Conservation (phyloP, 2,329 filamentous ascomycete species). For the Trichocomaceae sp. region DNA sequence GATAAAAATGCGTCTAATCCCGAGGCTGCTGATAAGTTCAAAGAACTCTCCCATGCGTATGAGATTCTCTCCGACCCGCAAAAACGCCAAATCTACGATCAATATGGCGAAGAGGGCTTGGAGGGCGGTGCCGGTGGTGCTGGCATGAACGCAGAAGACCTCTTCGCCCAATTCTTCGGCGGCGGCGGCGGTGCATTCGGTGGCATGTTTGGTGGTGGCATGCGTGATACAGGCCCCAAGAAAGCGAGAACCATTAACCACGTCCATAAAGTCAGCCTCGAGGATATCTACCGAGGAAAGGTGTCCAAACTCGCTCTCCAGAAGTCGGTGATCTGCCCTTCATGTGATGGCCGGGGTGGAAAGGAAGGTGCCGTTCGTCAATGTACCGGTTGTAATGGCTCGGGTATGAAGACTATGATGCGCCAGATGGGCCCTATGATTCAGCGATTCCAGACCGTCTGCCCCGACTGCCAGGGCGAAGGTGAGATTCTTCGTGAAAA, state of each 20-base stretch:
- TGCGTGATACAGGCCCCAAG: slow-evolving; percentile 73
- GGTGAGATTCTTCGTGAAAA: slow-evolving; percentile 95
- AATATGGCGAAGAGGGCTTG: slow-evolving; percentile 94
- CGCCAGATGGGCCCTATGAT: slow-evolving; percentile 99
- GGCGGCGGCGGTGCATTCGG: slow-evolving; percentile 64
- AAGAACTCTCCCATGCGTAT: slow-evolving; percentile 92
- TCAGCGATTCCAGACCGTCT: slow-evolving; percentile 98
- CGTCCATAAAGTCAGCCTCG: slow-evolving; percentile 94
- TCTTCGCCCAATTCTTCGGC: slow-evolving; percentile 96
- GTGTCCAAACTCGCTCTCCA: slow-evolving; percentile 94
- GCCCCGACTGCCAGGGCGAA: slow-evolving; percentile 95
- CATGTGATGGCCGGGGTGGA: slow-evolving; percentile 87
- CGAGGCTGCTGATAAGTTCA: slow-evolving; percentile 93
- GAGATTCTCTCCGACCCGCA: slow-evolving; percentile 88
- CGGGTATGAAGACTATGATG: slow-evolving; percentile 99
- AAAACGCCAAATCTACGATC: slow-evolving; percentile 88
- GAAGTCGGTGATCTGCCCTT: slow-evolving; percentile 93
- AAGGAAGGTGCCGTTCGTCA: slow-evolving; percentile 97
- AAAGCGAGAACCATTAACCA: slow-evolving; percentile 96
- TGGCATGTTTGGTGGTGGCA: slow-evolving; percentile 71
- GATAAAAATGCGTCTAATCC: slow-evolving; percentile 97
- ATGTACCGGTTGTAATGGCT: slow-evolving; percentile 82
- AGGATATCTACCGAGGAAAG: slow-evolving; percentile 98
- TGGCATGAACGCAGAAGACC: slow-evolving; percentile 91
- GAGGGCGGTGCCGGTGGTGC: slow-evolving; percentile 71